Percentiles rank a stretch among this genome's conserved stretches.
Evolutionary conservation across 208 protist species (phyloP).

Genomic region (Polymyxa betae): DNA sequence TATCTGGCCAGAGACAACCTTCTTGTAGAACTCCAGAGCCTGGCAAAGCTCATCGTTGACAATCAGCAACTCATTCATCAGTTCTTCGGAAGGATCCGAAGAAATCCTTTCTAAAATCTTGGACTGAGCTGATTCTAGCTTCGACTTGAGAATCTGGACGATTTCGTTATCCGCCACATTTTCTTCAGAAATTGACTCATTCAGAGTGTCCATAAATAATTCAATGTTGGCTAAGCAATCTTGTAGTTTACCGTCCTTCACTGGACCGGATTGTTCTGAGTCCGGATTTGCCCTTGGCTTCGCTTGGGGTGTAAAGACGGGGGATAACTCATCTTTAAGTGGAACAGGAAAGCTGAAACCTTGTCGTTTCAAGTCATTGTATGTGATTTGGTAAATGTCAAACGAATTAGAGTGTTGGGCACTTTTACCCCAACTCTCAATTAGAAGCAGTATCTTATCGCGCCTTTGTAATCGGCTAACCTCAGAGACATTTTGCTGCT

Average conservation of each 20-base stretch:
- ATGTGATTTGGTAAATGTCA: constrained; percentile 39
- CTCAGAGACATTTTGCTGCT: constrained; percentile 45
- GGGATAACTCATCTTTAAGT: constrained; percentile 25
- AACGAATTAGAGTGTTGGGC: neutral
- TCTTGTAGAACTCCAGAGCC: constrained; percentile 16
- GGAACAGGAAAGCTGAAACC: constrained; percentile 31
- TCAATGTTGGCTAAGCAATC: neutral
- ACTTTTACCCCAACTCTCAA: neutral
- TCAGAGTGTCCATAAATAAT: constrained; percentile 40
- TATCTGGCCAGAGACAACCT: neutral
- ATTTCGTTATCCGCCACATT: neutral
- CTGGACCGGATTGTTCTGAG: neutral
- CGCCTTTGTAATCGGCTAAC: neutral
- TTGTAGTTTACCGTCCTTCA: constrained; percentile 16
- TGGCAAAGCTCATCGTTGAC: constrained; percentile 52
- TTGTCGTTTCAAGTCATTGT: constrained; percentile 32
- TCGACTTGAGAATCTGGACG: neutral
- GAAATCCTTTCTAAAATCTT: constrained; percentile 11
- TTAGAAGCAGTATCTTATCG: constrained; percentile 41
- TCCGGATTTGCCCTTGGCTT: neutral
- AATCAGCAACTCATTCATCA: constrained; percentile 47
- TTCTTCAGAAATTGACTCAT: neutral
- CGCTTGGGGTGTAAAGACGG: constrained; percentile 20
- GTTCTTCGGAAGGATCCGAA: constrained; percentile 28
- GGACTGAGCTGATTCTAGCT: neutral